These are phyloP conservation scores for Geotrichum phurueaensis DNA, from an alignment of 1,139 yeast genomes.

Conservation along the genomic window DNA sequence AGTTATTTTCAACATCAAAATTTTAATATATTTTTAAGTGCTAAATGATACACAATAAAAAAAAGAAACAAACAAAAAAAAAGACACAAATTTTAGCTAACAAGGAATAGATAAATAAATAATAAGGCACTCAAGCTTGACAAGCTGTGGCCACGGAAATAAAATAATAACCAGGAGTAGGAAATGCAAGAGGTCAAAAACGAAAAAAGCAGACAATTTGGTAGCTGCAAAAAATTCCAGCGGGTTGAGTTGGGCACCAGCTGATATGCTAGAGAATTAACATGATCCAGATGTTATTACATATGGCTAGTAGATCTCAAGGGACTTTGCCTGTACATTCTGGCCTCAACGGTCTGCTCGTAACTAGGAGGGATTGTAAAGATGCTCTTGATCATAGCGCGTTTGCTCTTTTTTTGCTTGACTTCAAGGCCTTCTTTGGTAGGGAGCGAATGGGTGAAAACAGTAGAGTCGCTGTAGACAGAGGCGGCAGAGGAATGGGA, in stretches of 20 bases:
- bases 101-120: background rate
- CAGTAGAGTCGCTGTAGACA: background rate
- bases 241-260: background rate
- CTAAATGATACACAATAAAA: no score
- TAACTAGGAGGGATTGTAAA: conserved; percentile 10
- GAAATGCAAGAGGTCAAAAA: background rate
- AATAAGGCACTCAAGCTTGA: background rate
- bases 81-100: no score
- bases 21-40: no score
- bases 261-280: background rate
- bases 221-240: background rate
- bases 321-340: conserved; percentile 5
- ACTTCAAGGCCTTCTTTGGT: background rate
- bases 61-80: no score
- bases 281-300: background rate
- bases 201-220: background rate
- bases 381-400: background rate
- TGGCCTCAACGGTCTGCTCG: conserved; percentile 7
- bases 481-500: background rate
- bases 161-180: background rate
- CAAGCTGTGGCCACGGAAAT: background rate
- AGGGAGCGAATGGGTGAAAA: background rate
- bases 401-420: background rate
- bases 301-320: background rate
- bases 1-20: no score